Conservation (phyloP, 306 rosid genomes). For the Arachis stenosperma region DNA sequence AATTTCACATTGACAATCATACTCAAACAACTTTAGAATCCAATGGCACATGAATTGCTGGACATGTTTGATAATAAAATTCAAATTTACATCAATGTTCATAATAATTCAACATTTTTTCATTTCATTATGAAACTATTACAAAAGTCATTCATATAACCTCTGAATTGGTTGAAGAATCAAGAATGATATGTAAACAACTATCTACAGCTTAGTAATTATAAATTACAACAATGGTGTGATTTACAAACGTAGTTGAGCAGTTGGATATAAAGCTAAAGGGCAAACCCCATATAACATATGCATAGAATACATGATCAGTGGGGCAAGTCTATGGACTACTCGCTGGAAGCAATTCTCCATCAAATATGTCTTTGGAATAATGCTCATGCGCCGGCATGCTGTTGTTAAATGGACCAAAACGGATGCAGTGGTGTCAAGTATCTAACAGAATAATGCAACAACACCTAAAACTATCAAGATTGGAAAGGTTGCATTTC, state of each 20-base stretch:
- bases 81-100: not conserved
- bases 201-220: not conserved
- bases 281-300: constrained; percentile 70
- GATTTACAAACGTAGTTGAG: constrained; percentile 18
- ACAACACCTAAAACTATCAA: not conserved
- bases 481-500: not conserved
- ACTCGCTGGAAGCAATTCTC: constrained; percentile 58
- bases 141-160: not conserved
- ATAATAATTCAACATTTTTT: not conserved
- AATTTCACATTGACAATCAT: too few species aligned
- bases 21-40: not conserved
- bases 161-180: not conserved
- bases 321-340: constrained; percentile 81
- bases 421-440: constrained; percentile 56
- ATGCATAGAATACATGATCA: constrained; percentile 73
- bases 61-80: not conserved
- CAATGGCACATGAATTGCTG: not conserved
- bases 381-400: constrained; percentile 71
- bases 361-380: constrained; percentile 58
- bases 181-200: not conserved
- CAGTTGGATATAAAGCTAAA: constrained; percentile 67
- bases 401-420: constrained; percentile 61
- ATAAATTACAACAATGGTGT: not conserved
- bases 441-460: constrained; percentile 42
- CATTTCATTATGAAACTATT: not conserved